Conservation (phyloP, 306 rosid genomes). For the Cicer chorassanicum region DNA sequence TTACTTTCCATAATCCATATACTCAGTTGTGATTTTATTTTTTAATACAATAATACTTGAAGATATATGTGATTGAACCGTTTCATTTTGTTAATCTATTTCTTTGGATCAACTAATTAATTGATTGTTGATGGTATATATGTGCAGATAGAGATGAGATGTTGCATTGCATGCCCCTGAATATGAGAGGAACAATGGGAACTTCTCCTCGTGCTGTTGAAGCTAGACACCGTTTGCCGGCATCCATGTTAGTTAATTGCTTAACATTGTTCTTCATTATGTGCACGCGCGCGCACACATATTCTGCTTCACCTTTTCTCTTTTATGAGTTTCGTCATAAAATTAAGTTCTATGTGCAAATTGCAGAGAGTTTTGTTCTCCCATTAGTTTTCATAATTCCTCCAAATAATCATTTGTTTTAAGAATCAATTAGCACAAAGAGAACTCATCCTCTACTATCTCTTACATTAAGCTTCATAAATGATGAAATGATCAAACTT, state of each 20-base stretch:
- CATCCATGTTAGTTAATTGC: slow-evolving; percentile 65
- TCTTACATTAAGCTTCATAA: not conserved
- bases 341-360: too few relatives aligned
- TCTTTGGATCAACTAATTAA: not conserved
- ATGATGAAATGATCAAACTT: not conserved
- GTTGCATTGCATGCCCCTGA: slow-evolving; percentile 48
- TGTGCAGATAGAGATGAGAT: slow-evolving; percentile 54
- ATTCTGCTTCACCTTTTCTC: too few relatives aligned
- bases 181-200: slow-evolving; percentile 72
- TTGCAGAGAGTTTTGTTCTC: not conserved
- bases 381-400: not conserved
- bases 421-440: not conserved
- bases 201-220: slow-evolving; percentile 65
- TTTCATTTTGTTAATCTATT: not conserved
- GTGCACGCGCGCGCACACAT: too few relatives aligned
- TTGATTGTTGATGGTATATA: not conserved
- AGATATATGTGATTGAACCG: slow-evolving; percentile 1
- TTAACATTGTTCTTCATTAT: too few relatives aligned
- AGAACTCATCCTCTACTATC: too few relatives aligned
- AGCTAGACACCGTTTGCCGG: slow-evolving; percentile 68
- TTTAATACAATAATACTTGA: not conserved
- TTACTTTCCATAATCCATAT: too few relatives aligned
- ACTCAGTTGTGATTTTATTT: not conserved
- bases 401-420: not conserved
- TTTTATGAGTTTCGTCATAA: too few relatives aligned